phyloP scores from a whole-genome alignment of 257 asterid genomes.

The Nicotiana tomentosiformis region DNA sequence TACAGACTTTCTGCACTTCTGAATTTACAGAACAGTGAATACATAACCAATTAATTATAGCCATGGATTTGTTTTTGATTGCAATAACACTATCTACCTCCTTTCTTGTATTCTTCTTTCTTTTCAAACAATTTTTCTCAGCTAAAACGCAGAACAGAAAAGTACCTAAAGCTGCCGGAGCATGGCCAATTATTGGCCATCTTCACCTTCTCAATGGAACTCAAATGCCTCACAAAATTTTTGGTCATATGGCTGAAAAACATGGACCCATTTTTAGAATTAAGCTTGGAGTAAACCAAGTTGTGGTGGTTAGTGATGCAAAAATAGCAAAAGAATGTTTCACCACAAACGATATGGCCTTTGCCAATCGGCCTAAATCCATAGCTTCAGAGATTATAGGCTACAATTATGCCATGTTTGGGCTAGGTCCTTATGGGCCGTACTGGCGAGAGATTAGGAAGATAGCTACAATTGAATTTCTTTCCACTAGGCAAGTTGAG shows the following conservation, averaged over 20 bases:
- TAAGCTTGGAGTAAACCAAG: slow-evolving; percentile 11
- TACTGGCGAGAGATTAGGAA: slow-evolving; percentile 29
- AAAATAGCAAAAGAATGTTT: slow-evolving; percentile 20
- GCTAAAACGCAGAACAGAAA: neutral
- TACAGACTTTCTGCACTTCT: too few species aligned
- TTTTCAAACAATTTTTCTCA: neutral
- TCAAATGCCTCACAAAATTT: slow-evolving; percentile 17
- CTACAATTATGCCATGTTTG: slow-evolving; percentile 23
- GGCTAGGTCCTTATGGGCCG: slow-evolving; percentile 16
- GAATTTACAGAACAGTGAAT: too few species aligned
- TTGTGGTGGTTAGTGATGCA: slow-evolving; percentile 15
- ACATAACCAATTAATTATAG: too few species aligned
- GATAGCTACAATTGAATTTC: slow-evolving; percentile 8
- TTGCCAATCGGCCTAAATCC: slow-evolving; percentile 14
- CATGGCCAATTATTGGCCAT: slow-evolving; percentile 27
- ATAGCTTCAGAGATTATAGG: slow-evolving; percentile 9
- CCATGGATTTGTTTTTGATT: neutral
- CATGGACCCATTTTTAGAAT: slow-evolving; percentile 27
- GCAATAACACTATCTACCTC: neutral
- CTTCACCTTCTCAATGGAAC: slow-evolving; percentile 24
- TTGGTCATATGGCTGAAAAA: slow-evolving; percentile 19
- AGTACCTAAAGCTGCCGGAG: slow-evolving; percentile 12
- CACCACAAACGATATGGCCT: slow-evolving; percentile 16
- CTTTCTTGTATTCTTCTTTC: neutral
- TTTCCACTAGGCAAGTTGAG: slow-evolving; percentile 15